A percentile compares a stretch with the other conserved stretches of the same genome.
Conservation (phyloP, 441 rosid genomes). For the Geranium incanum region DNA sequence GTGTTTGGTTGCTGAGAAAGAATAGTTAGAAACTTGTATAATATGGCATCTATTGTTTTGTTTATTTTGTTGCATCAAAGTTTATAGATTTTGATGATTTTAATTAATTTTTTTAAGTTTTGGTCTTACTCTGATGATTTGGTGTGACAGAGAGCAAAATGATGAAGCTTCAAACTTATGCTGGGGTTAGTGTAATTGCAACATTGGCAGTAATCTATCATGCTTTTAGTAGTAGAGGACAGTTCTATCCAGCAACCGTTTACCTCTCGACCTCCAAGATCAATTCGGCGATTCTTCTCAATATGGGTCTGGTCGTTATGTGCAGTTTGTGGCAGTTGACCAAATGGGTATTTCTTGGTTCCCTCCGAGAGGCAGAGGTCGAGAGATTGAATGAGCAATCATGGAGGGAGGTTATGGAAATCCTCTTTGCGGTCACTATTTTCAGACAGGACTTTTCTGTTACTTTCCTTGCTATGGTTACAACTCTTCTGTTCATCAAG, state of each 20-base stretch:
- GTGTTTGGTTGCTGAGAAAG: constrained; percentile 7
- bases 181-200: constrained; percentile 51
- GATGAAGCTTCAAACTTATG: constrained; percentile 81
- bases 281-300: constrained; percentile 71
- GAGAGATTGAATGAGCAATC: constrained; percentile 91
- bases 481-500: constrained; percentile 62
- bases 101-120: neutral
- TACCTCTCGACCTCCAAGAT: constrained; percentile 85
- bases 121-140: neutral
- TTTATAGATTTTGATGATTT: neutral
- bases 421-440: constrained; percentile 87
- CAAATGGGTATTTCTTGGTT: constrained; percentile 66
- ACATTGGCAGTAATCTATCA: constrained; percentile 63
- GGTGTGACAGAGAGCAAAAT: constrained; percentile 27
- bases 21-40: neutral
- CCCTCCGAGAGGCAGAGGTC: constrained; percentile 88
- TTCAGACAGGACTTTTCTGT: constrained; percentile 89
- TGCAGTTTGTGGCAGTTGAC: constrained; percentile 74
- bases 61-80: neutral
- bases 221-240: constrained; percentile 85
- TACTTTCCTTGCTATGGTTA: constrained; percentile 76
- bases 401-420: constrained; percentile 95
- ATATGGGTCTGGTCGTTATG: constrained; percentile 84
- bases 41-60: neutral
- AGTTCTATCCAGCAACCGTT: constrained; percentile 86